Base-by-base conservation (phyloP, 2,329 filamentous ascomycete species). In the Trichoderma pleuroti region DNA sequence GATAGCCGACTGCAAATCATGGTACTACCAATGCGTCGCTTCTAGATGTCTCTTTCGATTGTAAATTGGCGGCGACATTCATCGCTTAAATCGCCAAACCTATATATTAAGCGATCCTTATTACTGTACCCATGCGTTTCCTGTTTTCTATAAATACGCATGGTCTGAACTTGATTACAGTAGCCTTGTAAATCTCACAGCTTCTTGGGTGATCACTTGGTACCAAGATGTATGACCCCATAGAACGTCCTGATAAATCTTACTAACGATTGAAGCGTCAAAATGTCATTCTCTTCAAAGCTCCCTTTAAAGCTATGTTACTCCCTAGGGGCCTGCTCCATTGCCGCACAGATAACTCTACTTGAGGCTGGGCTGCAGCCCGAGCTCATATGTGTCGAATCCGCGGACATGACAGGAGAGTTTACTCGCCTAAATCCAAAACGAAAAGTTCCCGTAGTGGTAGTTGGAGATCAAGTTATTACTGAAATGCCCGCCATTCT, bases 401-500 rank as follows among this genome's bases (percentile, higher is more conserved):
- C 30, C 1, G 52, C 34, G 24, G n/a, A 57, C 2, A 30, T 57
- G 21, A 57, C 49, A 11, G 64, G 59, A 18, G 64, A 57, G 11
- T 67, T 67, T 57, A 24, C 32, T 59, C 64, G 11, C 11, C 18
- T 57, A 12, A 67, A 67, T 57, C 64, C 64, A 11, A 67, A 67
- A 57, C 52, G 34, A 57, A 67, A 36, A 21, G 65, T 68, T 2
- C 65, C 65, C 9, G 56, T 61, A 18, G 52, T 68, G 16, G 65
- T 42, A 24, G 26, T 68, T 36, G 54, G 36, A 21, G 65, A 61
- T 10, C 36, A 60, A 49, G 28, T 68, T 4, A 61, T 68, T n/a
- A 68, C 65, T 16, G 65, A 68, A 52, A 68, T 68, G 56, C 65
- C 56, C 1, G 65, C 56, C 6, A 52, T 68, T n/a, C 56, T 68